Base-by-base conservation (phyloP, 2,329 filamentous ascomycete genomes). In the Fusarium brevicatenulatum region DNA sequence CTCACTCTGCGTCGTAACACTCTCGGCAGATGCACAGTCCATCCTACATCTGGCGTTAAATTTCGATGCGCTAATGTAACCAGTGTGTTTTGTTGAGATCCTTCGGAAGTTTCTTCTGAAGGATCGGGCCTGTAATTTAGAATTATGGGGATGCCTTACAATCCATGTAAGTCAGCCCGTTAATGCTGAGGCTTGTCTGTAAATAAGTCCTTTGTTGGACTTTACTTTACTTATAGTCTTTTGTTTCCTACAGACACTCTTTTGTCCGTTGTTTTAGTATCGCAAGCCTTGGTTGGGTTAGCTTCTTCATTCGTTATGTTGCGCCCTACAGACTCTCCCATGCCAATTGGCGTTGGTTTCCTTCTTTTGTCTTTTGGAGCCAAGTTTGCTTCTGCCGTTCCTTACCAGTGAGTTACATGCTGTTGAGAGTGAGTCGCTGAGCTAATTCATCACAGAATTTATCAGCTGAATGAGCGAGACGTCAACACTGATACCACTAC, bases 251-350 rank as follows among this genome's bases (percentile, higher is more conserved):
- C 43, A 52, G 9, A 15, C 44, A 13, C 43, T 63, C 53, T 47
- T 23, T 66, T 28, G 11, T 25, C 21, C 2, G 21, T 12, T 59
- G 30, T 32, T 44, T 30, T 32, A 40, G 47, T 44, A 50, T 66
- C 25, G 25, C 55, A 57, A 61, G 50, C 11, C 32, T 61, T 61
- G 36, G 39, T 44, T 50, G 63, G 63, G 56, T 12, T 47, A 53
- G 62, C 66, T 57, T 68, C 66, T 61, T 66, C 66, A 57, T 47
- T 66, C 66, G 9, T 68, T 66, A 69, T 69, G 63, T 62, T 54
- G 66, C 63, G 63, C 63, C 52, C 63, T 42, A 62, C 56, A 69
- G 43, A 56, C 56, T 66, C 50, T 28, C 15, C 56, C 49, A 50
- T 57, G 55, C 50, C 66, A 1, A 42, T 59, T 53, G 66, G 66